Base-by-base conservation (phyloP, 1,284 basidiomycete genomes). In the Leccinum cinnamomeum region DNA sequence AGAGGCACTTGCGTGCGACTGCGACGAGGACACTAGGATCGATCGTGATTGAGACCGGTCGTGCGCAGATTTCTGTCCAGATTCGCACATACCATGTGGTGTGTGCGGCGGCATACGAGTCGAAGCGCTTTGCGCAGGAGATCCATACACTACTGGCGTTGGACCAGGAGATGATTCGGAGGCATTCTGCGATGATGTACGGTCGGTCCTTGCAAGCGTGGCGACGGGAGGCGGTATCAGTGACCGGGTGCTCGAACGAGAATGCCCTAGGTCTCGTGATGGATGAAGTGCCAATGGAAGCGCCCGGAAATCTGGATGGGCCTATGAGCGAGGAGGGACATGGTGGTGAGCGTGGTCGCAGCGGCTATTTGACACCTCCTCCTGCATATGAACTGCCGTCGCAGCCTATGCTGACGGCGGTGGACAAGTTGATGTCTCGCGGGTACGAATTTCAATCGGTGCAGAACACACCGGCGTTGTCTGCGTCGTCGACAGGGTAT, bases 221-320 rank as follows among this genome's bases (percentile, higher is more conserved):
- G 56, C 53, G 12, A 59, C 48, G 12, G 41, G 63, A 61, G 28
- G 30, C 25, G 7, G 57, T 48, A 10, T 53, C 51, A 16, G 12
- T 46, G 4, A 28, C 23, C 25, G 58, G 37, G 18, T 28, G 44
- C 8, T 37, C 61, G 1, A 23, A 16, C 7, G 59, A 55, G 2
- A 68, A 65, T 48, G 55, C 57, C 0, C 30, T 71, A 14, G 61
- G 61, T 51, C 62, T 55, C 16, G 53, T 20, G 0, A 28, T 5
- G 16, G 57, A 59, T 73, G 18, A 77, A 61, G 75, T 75, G 55
- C 74, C 78, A 14, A 30, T 35, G 35, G 33, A 8, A 14, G 28
- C 4, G 35, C 35, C 41, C 2, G 39, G 12, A 12, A 1, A 1
- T 44, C 10, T 28, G 1, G 20, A 35, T 12, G 28, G 3, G n/a